Evolutionary conservation across 2,329 filamentous ascomycete species (phyloP).

Genomic region (Verticillium alfalfae): DNA sequence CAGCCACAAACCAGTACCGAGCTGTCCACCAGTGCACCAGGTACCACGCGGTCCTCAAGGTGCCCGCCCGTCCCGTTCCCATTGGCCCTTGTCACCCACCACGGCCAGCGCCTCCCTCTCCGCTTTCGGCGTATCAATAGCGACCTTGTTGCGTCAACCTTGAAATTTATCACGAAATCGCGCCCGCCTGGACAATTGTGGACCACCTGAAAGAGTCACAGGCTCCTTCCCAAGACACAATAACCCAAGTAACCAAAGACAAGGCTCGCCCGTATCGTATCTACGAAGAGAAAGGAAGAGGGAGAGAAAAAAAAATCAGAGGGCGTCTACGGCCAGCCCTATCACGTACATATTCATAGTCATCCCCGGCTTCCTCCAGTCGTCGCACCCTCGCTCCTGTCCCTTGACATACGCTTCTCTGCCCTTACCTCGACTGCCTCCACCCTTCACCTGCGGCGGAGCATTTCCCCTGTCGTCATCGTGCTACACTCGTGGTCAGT

Average conservation of each 20-base stretch:
- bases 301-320: neutral
- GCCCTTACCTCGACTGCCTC: constrained; percentile 3
- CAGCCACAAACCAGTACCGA: neutral
- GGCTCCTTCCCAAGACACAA: neutral
- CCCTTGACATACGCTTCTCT: neutral
- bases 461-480: constrained; percentile 8
- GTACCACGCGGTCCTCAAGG: neutral
- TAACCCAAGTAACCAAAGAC: neutral
- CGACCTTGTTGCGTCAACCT: constrained; percentile 1
- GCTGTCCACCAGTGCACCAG: neutral
- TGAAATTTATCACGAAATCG: constrained; percentile 1
- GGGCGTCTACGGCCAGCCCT: neutral
- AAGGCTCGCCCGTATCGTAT: neutral
- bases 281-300: neutral
- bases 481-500: constrained; percentile 6
- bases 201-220: neutral
- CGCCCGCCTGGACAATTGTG: neutral
- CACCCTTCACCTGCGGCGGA: neutral
- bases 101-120: neutral
- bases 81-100: neutral
- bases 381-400: neutral
- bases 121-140: constrained; percentile 2
- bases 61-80: neutral
- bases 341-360: neutral
- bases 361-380: neutral